Conservation (phyloP, 2,329 filamentous ascomycete species). For the Botryotinia convoluta region DNA sequence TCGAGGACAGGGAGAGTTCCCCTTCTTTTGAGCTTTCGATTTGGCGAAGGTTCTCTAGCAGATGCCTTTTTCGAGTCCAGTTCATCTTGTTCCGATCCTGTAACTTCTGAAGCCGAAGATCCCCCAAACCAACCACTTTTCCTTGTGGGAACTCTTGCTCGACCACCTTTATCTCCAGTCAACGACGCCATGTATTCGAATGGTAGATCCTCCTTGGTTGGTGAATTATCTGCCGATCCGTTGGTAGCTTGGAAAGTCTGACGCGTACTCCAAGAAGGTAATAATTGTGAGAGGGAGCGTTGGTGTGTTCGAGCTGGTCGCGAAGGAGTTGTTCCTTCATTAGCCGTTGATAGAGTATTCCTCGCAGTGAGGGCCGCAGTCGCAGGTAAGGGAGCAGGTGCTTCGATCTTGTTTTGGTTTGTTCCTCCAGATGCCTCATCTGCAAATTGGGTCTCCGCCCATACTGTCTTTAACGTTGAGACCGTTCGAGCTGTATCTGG, state of each 20-base stretch:
- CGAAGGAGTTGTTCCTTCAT: constrained; percentile 24
- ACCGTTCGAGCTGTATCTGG: constrained; percentile 22
- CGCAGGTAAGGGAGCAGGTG: constrained; percentile 22
- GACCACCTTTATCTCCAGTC: constrained; percentile 33
- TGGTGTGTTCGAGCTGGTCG: constrained; percentile 28
- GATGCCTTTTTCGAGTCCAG: constrained; percentile 20
- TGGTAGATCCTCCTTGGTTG: constrained; percentile 25
- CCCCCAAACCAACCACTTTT: constrained; percentile 36
- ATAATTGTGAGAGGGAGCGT: constrained; percentile 30
- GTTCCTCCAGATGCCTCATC: constrained; percentile 24
- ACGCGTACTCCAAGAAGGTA: constrained; percentile 28
- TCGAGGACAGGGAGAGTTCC: constrained; percentile 25
- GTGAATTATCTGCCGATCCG: constrained; percentile 17
- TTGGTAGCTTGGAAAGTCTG: constrained; percentile 25
- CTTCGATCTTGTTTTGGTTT: constrained; percentile 16
- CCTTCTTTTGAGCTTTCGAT: constrained; percentile 29
- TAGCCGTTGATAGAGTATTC: constrained; percentile 20
- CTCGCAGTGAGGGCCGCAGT: constrained; percentile 22
- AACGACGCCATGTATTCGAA: constrained; percentile 34
- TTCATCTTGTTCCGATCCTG: constrained; percentile 25
- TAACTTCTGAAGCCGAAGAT: constrained; percentile 29
- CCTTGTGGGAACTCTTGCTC: constrained; percentile 31
- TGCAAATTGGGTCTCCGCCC: constrained; percentile 32
- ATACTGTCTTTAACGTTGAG: constrained; percentile 29
- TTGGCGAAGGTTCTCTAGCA: constrained; percentile 23